These are phyloP conservation scores for Fusarium continuum DNA, from an alignment of 2,329 filamentous ascomycete genomes.

Conservation along the genomic window DNA sequence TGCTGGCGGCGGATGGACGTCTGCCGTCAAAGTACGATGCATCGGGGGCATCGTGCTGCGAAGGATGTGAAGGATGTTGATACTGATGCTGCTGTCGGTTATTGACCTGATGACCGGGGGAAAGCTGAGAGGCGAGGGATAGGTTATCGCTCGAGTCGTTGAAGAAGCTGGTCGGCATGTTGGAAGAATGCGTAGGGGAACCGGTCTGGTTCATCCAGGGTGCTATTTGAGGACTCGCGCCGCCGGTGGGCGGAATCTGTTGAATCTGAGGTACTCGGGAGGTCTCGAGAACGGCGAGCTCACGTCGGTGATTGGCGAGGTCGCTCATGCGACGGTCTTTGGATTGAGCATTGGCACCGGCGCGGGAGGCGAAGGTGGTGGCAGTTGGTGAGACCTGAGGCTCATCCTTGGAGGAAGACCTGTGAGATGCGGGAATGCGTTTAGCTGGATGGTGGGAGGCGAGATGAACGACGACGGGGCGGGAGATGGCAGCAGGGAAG, in stretches of 20 bases:
- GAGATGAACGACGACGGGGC: conserved; percentile 29
- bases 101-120: conserved; percentile 68
- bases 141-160: conserved; percentile 80
- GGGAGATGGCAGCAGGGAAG: conserved; percentile 26
- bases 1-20: conserved; percentile 87
- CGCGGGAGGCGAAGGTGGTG: conserved; percentile 55
- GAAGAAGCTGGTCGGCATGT: conserved; percentile 69
- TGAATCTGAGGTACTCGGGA: conserved; percentile 69
- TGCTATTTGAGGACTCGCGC: conserved; percentile 62
- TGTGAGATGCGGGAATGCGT: conserved; percentile 35
- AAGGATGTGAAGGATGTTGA: conserved; percentile 17
- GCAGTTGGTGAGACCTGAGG: conserved; percentile 61
- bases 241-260: conserved; percentile 59
- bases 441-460: conserved; percentile 29
- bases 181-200: conserved; percentile 49
- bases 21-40: conserved; percentile 75
- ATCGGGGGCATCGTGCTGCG: conserved; percentile 67
- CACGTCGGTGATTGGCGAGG: conserved; percentile 75
- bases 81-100: conserved; percentile 52
- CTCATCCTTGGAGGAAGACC: conserved; percentile 49
- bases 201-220: conserved; percentile 65
- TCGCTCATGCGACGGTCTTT: conserved; percentile 67
- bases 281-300: conserved; percentile 73
- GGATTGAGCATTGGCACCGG: conserved; percentile 54
- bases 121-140: conserved; percentile 70